Conservation (phyloP, 192 early-diverging fungal species). For the Helicostylum pulchrum region DNA sequence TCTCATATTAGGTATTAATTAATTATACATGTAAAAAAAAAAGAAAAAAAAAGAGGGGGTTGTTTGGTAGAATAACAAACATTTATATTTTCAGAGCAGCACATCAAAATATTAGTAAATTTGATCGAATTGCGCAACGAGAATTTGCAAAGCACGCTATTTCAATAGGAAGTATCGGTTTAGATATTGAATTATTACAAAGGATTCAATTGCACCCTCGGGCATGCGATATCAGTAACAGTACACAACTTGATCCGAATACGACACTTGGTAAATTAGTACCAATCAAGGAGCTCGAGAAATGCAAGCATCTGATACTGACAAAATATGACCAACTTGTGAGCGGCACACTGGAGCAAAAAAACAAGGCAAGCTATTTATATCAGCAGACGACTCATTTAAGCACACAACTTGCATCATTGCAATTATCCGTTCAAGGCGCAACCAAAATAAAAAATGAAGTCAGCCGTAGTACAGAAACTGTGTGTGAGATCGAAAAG, state of each 20-base stretch:
- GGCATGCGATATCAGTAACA: not conserved
- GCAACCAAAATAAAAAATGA: not conserved
- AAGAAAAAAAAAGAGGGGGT: not conserved
- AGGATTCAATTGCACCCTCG: not conserved
- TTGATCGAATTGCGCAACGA: slow-evolving; percentile 17
- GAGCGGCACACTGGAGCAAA: slow-evolving; percentile 6
- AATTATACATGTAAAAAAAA: not conserved
- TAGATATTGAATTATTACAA: not conserved
- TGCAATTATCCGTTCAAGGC: not conserved
- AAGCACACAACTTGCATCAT: not conserved
- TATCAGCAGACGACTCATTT: slow-evolving; percentile 4
- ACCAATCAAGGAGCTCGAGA: not conserved
- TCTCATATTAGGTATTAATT: slow-evolving; percentile 8
- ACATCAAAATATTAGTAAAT: slow-evolving; percentile 11
- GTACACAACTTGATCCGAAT: not conserved
- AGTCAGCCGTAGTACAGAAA: slow-evolving; percentile 6
- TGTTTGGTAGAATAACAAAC: not conserved
- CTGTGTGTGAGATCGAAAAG: slow-evolving; percentile 6
- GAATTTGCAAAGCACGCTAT: slow-evolving; percentile 11
- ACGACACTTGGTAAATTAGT: not conserved
- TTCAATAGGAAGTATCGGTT: not conserved
- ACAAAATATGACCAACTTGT: not conserved
- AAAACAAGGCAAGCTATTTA: not conserved
- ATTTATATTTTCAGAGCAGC: slow-evolving; percentile 1
- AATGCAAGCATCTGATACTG: not conserved